phyloP scores from a whole-genome alignment of 2,329 filamentous ascomycete genomes.

The Verticillium tricorpus region DNA sequence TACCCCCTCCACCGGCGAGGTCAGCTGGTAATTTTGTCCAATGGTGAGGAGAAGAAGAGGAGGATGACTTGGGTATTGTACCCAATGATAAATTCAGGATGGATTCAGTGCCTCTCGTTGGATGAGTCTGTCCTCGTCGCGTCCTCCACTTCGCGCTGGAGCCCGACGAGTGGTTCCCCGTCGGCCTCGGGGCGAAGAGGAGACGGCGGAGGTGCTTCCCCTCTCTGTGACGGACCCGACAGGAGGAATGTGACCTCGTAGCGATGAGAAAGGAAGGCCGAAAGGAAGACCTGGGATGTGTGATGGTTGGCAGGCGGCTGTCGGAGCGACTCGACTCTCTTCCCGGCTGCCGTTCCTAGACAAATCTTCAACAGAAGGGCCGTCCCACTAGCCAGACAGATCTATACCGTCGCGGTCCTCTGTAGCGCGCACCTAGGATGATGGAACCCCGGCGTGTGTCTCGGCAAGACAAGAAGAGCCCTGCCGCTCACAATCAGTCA shows the following conservation, averaged over 20 bases:
- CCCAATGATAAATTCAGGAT: slow-evolving; percentile 26
- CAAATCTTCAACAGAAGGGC: slow-evolving; percentile 1
- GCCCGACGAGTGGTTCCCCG: background rate
- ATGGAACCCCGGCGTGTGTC: background rate
- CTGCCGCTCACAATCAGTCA: background rate
- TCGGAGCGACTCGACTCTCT: background rate
- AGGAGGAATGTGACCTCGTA: background rate
- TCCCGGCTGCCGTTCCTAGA: background rate
- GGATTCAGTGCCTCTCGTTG: slow-evolving; percentile 23
- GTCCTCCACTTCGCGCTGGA: background rate
- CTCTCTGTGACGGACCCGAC: background rate
- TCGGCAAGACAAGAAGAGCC: background rate
- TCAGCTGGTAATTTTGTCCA: slow-evolving; percentile 32
- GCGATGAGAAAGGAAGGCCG: background rate
- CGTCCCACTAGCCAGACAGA: background rate
- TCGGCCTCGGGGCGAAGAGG: background rate
- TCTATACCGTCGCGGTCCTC: background rate
- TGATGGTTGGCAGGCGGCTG: slow-evolving; percentile 12
- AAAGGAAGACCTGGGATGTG: slow-evolving; percentile 17
- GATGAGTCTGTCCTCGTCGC: slow-evolving; percentile 13
- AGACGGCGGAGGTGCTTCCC: background rate
- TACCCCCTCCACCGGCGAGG: background rate
- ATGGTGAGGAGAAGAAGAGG: slow-evolving; percentile 19
- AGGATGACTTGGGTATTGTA: slow-evolving; percentile 24
- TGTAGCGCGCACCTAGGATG: background rate